Conservation (phyloP, 768 basidiomycete species). For the Phanerodontia chrysosporium region DNA sequence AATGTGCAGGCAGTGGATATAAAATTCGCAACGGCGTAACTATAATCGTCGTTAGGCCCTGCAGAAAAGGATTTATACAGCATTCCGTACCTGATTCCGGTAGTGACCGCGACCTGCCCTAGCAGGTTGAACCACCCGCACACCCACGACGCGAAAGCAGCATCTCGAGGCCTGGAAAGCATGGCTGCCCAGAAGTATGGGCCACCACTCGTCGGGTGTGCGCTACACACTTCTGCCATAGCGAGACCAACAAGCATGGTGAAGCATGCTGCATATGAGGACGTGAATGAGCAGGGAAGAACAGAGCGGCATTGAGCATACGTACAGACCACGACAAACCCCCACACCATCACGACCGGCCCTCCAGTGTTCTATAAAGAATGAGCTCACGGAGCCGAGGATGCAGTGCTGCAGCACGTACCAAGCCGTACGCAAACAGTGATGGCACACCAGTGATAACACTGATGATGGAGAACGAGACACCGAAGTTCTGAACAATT, state of each 20-base stretch:
- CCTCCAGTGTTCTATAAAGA: slow-evolving; percentile 60
- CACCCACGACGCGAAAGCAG: slow-evolving; percentile 69
- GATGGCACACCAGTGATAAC: slow-evolving; percentile 71
- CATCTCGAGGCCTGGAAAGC: slow-evolving; percentile 52
- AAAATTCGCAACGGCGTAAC: slow-evolving; percentile 65
- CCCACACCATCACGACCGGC: slow-evolving; percentile 76
- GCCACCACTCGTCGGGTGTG: slow-evolving; percentile 68
- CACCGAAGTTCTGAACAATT: slow-evolving; percentile 56
- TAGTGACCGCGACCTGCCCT: slow-evolving; percentile 75
- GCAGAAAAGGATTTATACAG: background rate
- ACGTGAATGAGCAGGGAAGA: background rate
- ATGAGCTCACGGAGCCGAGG: too few relatives aligned
- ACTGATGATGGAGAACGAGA: slow-evolving; percentile 74
- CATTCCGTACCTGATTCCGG: slow-evolving; percentile 53
- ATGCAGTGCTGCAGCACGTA: slow-evolving; percentile 27
- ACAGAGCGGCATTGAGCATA: background rate
- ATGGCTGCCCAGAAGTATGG: slow-evolving; percentile 84
- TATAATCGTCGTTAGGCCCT: slow-evolving; percentile 17
- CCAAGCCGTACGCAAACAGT: slow-evolving; percentile 64
- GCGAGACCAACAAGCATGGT: slow-evolving; percentile 70
- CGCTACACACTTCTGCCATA: slow-evolving; percentile 64
- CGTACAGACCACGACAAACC: slow-evolving; percentile 62
- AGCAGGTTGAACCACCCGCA: slow-evolving; percentile 75
- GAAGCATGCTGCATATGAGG: slow-evolving; percentile 38
- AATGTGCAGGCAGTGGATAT: slow-evolving; percentile 61